phyloP scores from a whole-genome alignment of 345 rosid genomes.

The Salix brachista region DNA sequence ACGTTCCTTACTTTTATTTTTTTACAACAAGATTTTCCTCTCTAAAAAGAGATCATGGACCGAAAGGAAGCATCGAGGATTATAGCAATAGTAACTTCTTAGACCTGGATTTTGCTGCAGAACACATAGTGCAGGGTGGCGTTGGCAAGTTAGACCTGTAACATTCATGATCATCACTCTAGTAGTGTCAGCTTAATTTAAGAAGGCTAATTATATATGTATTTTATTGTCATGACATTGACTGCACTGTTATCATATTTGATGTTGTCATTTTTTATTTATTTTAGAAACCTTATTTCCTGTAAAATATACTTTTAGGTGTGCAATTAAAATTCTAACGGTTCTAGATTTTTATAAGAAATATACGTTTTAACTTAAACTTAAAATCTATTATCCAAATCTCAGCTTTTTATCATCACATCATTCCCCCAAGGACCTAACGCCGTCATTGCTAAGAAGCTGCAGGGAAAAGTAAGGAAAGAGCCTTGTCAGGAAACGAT shows the following conservation, averaged over 20 bases:
- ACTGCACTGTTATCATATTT: neutral
- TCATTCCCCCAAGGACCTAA: accelerated
- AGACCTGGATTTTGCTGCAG: neutral
- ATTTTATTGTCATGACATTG: neutral
- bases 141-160: neutral
- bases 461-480: neutral
- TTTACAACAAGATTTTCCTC: neutral
- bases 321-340: accelerated
- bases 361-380: accelerated
- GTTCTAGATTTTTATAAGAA: too few relatives aligned
- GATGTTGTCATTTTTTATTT: neutral
- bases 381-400: too few relatives aligned
- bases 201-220: too few relatives aligned
- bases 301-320: too few relatives aligned
- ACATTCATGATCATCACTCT: neutral
- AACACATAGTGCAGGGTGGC: neutral
- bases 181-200: neutral
- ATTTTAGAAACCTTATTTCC: too few relatives aligned
- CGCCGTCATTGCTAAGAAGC: neutral
- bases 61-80: neutral
- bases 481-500: neutral
- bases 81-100: neutral
- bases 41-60: neutral
- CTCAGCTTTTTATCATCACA: too few relatives aligned
- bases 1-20: too few relatives aligned